Percentiles rank a stretch among this genome's conserved stretches.
Conservation (phyloP, 2,329 filamentous ascomycete genomes). For the Hymenotorrendiella dingleyae region DNA sequence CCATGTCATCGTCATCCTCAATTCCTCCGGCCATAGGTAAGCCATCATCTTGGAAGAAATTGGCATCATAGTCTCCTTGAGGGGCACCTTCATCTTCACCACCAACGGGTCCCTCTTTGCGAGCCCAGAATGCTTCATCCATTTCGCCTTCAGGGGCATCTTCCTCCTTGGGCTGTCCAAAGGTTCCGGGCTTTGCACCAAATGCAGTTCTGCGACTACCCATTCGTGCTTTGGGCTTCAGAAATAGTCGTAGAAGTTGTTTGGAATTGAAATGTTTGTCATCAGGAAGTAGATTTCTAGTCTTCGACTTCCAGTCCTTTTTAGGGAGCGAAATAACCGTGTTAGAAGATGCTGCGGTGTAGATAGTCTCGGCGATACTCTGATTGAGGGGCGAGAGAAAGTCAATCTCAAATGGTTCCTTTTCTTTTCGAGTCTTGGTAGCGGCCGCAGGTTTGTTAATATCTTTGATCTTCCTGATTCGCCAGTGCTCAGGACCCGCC, state of each 20-base stretch:
- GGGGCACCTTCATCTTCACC: conserved; percentile 48
- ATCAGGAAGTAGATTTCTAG: conserved; percentile 85
- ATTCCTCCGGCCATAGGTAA: conserved; percentile 60
- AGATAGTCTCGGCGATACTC: conserved; percentile 67
- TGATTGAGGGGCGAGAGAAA: conserved; percentile 72
- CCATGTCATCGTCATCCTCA: conserved; percentile 58
- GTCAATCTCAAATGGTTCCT: conserved; percentile 92
- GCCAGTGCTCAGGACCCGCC: conserved; percentile 98
- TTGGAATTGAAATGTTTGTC: conserved; percentile 98
- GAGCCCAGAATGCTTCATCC: conserved; percentile 94
- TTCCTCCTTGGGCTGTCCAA: conserved; percentile 43
- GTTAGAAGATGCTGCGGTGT: conserved; percentile 75
- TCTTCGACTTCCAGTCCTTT: conserved; percentile 93
- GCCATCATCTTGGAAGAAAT: conserved; percentile 92
- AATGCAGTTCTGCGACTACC: conserved; percentile 56
- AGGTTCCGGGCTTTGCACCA: conserved; percentile 37
- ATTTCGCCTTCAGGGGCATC: conserved; percentile 68
- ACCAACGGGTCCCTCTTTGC: conserved; percentile 46
- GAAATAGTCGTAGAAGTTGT: conserved; percentile 80
- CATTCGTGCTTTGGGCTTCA: conserved; percentile 88
- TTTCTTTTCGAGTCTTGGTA: conserved; percentile 76
- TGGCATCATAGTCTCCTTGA: conserved; percentile 84
- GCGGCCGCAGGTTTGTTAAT: conserved; percentile 56
- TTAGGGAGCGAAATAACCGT: conserved; percentile 80
- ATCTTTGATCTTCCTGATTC: conserved; percentile 88